These are phyloP conservation scores for Hypomontagnella submonticulosa DNA, from an alignment of 495 filamentous ascomycete genomes.

Conservation along the genomic window DNA sequence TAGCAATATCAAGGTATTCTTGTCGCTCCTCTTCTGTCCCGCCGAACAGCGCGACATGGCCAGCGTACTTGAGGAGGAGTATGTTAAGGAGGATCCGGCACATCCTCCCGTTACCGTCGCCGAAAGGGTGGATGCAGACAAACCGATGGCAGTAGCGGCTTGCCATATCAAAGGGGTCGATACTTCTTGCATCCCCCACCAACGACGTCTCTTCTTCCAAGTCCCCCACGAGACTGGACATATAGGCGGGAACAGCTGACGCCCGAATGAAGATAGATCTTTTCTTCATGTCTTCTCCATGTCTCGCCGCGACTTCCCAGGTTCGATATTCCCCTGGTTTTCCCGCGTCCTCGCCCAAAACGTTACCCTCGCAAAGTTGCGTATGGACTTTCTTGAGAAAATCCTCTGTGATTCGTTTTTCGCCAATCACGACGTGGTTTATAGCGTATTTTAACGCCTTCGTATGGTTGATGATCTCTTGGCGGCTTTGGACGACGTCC, in stretches of 20 bases:
- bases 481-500: slow-evolving; percentile 39
- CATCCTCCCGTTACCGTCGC: slow-evolving; percentile 55
- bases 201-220: slow-evolving; percentile 33
- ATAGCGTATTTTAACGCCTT: slow-evolving; percentile 47
- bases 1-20: slow-evolving; percentile 39
- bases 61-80: slow-evolving; percentile 47
- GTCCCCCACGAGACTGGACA: slow-evolving; percentile 47
- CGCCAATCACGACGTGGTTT: slow-evolving; percentile 35
- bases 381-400: slow-evolving; percentile 49
- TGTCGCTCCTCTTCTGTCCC: slow-evolving; percentile 33
- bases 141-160: slow-evolving; percentile 48
- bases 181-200: neutral
- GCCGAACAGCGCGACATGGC: slow-evolving; percentile 30
- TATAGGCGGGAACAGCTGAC: slow-evolving; percentile 44
- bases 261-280: slow-evolving; percentile 45
- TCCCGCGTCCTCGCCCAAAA: slow-evolving; percentile 32
- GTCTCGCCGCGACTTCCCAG: slow-evolving; percentile 39
- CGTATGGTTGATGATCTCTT: slow-evolving; percentile 53
- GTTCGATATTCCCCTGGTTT: slow-evolving; percentile 35
- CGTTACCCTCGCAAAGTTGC: slow-evolving; percentile 38
- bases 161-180: slow-evolving; percentile 49
- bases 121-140: slow-evolving; percentile 53
- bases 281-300: slow-evolving; percentile 42
- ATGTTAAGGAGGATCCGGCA: slow-evolving; percentile 51
- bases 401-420: slow-evolving; percentile 43